Evolutionary conservation across 768 basidiomycete genomes (phyloP), one percentile per base, ranked within the genome.

Genomic region (Hericium rajendrae): DNA sequence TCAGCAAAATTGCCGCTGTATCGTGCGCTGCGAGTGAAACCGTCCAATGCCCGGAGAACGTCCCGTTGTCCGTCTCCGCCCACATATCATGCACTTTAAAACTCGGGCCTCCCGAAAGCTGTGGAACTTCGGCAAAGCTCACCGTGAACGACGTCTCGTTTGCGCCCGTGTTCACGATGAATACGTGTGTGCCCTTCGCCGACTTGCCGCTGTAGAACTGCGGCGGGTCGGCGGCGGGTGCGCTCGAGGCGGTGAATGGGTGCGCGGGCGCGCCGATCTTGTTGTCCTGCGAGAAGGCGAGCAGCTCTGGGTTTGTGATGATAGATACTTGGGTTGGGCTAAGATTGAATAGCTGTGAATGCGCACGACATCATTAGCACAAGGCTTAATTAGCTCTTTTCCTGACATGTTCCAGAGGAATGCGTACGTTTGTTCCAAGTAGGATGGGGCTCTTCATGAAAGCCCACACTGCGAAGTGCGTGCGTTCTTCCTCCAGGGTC

Each of bases 391-490:
- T 22, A 22, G 22, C 22, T 22, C 22, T 22, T 22, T 22, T 22
- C 22, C 22, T 22, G 22, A 22, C 22, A 41, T 18, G n/a, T 13
- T 49, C 2, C 24, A 20, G 40, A 28, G 8, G 61, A 32, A 69
- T 57, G 57, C 69, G 53, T 38, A 73, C 71, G 28, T 69, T 62
- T 6, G 71, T 72, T 15, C 72, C 72, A 2, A 81, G 67, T n/a
- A 82, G 68, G 53, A 82, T 80, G 2, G 80, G 80, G 57, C 79
- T 80, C 64, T 81, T 81, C 60, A 81, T 66, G 64, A 80, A 78
- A n/a, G 69, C 70, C 80, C 80, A 82, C 26, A 73, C 77, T n/a
- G 80, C 78, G 57, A 82, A 81, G 67, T 82, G 80, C 9, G 79
- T 79, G 6, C 79, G 73, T 48, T 81, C 70, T 59, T 82, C 80